Conservation (phyloP, 2,329 filamentous ascomycete genomes). For the Clonostachys sp. region DNA sequence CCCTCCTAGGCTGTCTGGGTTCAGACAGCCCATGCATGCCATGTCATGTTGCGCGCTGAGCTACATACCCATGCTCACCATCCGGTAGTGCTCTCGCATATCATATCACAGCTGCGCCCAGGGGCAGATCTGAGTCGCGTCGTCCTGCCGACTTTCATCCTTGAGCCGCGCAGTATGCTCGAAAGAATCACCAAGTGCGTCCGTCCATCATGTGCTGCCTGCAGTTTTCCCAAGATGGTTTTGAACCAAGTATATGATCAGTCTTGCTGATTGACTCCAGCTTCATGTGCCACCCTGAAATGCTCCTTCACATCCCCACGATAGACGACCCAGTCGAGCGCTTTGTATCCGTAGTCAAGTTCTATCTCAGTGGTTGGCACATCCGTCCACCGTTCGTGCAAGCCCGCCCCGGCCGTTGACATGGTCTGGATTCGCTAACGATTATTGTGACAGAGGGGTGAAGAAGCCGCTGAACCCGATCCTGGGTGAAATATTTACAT, state of each 20-base stretch:
- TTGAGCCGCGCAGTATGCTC: conserved; percentile 96
- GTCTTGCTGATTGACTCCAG: conserved; percentile 36
- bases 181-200: conserved; percentile 95
- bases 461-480: conserved; percentile 98
- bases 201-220: background rate
- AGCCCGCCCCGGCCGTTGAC: background rate
- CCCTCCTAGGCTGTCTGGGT: background rate
- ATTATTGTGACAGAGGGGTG: conserved; percentile 62
- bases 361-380: conserved; percentile 98
- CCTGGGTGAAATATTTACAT: conserved; percentile 88
- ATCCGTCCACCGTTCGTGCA: conserved; percentile 85
- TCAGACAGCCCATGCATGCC: background rate
- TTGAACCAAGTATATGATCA: conserved; percentile 5
- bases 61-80: background rate
- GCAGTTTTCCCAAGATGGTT: conserved; percentile 2
- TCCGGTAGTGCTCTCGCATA: conserved; percentile 78
- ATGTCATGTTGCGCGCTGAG: background rate
- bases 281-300: conserved; percentile 99
- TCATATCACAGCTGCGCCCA: conserved; percentile 93
- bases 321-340: conserved; percentile 86
- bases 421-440: conserved; percentile 9
- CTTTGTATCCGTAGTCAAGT: conserved; percentile 94
- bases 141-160: conserved; percentile 93
- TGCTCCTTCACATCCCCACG: conserved; percentile 78
- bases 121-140: conserved; percentile 94